Base-by-base conservation (phyloP, 768 basidiomycete species). In the Leccinum imitatum region DNA sequence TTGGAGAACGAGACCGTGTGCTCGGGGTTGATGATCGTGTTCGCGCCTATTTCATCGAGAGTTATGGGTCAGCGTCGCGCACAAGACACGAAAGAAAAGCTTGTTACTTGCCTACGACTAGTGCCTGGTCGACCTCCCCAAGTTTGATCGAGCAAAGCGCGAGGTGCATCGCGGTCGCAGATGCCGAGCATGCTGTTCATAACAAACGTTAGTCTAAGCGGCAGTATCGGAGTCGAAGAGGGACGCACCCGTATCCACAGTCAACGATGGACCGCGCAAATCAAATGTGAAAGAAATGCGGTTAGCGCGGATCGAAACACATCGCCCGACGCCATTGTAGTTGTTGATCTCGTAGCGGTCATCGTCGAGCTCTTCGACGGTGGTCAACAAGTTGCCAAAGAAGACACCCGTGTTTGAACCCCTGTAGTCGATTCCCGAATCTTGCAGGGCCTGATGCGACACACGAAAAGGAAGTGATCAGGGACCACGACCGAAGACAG, bases 371-470 rank as follows among this genome's bases (percentile, higher is more conserved):
- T 72, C 71, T 19, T 69, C 64, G 17, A 62, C 63, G 11, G 71
- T 72, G 1, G 65, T 68, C 58, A 69, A 64, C 25, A 73, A 23
- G 57, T 70, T 71, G 2, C 80, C 73, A 10, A 73, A 76, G 61
- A 73, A 83, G 54, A 75, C 76, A 1, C 80, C 80, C 27, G 82
- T 76, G 13, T 76, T 76, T 25, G 71, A 71, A 19, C 73, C 73
- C 53, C 81, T 71, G 59, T 76, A 81, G 61, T 81, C 74, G 44
- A 82, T 76, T 7, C 80, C 81, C 2, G 81, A 79, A 62, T 83
- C 81, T 50, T 78, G 72, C 17, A 83, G 70, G 2, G 77, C 77
- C 27, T 65, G 14, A 3, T 46, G 11, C 1, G 17, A 19, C 19
- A 46, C 19, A 46, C 44, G 44, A 21, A 56, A 6, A 6, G 25